Percentiles rank a stretch among this genome's conserved stretches.
Evolutionary conservation across 805 yeast genomes (phyloP).

Genomic region (Lipomyces lipofer): DNA sequence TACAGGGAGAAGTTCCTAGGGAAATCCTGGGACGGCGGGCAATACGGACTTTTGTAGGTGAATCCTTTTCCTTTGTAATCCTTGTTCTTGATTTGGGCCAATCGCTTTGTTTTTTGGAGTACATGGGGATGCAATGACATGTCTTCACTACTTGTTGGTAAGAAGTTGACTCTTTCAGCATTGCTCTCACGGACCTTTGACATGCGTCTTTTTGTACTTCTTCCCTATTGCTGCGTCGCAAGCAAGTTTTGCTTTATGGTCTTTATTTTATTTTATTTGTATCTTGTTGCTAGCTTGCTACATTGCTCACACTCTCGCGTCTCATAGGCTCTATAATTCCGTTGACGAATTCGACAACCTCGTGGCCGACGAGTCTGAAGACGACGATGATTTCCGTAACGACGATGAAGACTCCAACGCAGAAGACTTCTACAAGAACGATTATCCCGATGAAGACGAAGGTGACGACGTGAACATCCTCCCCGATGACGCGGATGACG

Average conservation of each 20-base stretch:
- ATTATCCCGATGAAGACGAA: constrained; percentile 88
- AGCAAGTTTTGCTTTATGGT: no score
- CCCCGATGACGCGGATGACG: constrained; percentile 24
- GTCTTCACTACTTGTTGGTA: neutral
- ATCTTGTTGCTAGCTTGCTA: no score
- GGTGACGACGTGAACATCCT: constrained; percentile 42
- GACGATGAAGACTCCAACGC: constrained; percentile 55
- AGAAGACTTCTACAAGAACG: constrained; percentile 87
- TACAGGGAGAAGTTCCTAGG: constrained; percentile 53
- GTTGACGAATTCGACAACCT: constrained; percentile 19
- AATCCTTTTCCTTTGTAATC: neutral
- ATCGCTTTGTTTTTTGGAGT: neutral
- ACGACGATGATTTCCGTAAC: constrained; percentile 24
- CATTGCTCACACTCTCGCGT: neutral
- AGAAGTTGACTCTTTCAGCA: no score
- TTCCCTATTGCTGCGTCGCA: no score
- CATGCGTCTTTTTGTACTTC: no score
- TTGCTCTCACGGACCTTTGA: no score
- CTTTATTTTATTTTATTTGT: no score
- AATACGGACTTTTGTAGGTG: constrained; percentile 32
- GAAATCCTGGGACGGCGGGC: constrained; percentile 32
- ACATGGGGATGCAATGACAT: neutral
- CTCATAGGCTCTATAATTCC: constrained; percentile 16
- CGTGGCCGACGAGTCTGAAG: constrained; percentile 25
- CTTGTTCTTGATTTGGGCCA: neutral